Conservation (phyloP, 306 rosid species). For the Inga leiocalycina region DNA sequence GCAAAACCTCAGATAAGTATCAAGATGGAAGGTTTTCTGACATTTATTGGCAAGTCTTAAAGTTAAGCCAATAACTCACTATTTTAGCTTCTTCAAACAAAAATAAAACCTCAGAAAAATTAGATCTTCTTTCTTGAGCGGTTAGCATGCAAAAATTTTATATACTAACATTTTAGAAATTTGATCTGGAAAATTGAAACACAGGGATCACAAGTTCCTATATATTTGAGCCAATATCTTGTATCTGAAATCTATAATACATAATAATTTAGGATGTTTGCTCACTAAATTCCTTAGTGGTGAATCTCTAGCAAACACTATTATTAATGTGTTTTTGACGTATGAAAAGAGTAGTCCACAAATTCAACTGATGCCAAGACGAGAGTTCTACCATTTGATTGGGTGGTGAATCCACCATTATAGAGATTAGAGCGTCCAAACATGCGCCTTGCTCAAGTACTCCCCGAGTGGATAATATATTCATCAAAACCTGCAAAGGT, state of each 20-base stretch:
- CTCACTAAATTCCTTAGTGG: not conserved
- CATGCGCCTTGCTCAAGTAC: conserved; percentile 88
- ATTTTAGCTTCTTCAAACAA: not conserved
- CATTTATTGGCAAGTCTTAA: conserved; percentile 23
- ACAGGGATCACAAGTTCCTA: not conserved
- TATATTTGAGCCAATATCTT: not conserved
- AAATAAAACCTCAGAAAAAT: not conserved
- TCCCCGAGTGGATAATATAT: conserved; percentile 75
- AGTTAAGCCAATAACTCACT: conserved; percentile 19
- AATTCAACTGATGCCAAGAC: not conserved
- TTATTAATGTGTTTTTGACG: not conserved
- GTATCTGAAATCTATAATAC: not conserved
- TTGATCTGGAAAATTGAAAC: not conserved
- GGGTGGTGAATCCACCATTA: conserved; percentile 86
- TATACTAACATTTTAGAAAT: not conserved
- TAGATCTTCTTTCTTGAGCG: not conserved
- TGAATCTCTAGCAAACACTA: conserved; percentile 1
- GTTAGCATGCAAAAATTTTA: not conserved
- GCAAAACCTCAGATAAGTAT: conserved; percentile 8
- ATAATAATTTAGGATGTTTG: not conserved
- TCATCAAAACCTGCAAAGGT: conserved; percentile 75
- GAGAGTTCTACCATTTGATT: conserved; percentile 79
- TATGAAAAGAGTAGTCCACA: conserved; percentile 1
- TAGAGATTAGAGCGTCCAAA: conserved; percentile 81
- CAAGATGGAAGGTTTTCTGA: conserved; percentile 3